phyloP scores from a whole-genome alignment of 805 yeast genomes.

The Wickerhamomyces sydowiorum region DNA sequence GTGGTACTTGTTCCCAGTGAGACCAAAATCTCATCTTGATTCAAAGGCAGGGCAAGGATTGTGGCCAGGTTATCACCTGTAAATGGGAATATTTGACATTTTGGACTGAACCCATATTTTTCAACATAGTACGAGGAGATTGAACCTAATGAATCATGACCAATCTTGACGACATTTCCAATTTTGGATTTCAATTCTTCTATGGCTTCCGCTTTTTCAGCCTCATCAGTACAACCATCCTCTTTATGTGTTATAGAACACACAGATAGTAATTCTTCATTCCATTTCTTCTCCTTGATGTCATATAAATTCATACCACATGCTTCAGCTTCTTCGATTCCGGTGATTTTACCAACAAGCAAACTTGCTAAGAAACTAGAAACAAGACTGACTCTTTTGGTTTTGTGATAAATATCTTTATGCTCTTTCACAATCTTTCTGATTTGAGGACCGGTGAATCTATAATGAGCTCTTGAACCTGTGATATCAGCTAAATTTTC shows the following conservation, averaged over 20 bases:
- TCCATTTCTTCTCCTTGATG: slow-evolving; percentile 48
- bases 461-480: slow-evolving; percentile 83
- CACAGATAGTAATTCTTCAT: slow-evolving; percentile 46
- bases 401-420: slow-evolving; percentile 46
- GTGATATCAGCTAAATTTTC: slow-evolving; percentile 56
- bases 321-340: slow-evolving; percentile 78
- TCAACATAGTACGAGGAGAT: slow-evolving; percentile 56
- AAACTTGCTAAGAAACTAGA: slow-evolving; percentile 75
- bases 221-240: slow-evolving; percentile 15
- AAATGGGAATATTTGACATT: slow-evolving; percentile 65
- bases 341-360: slow-evolving; percentile 56
- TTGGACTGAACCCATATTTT: slow-evolving; percentile 54
- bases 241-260: slow-evolving; percentile 26
- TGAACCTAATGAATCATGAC: slow-evolving; percentile 41
- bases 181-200: slow-evolving; percentile 42
- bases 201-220: slow-evolving; percentile 4
- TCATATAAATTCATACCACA: slow-evolving; percentile 93
- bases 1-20: slow-evolving; percentile 94
- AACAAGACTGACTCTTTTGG: slow-evolving; percentile 64
- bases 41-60: slow-evolving; percentile 72
- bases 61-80: slow-evolving; percentile 94
- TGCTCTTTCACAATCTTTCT: slow-evolving; percentile 55
- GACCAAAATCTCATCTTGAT: slow-evolving; percentile 69
- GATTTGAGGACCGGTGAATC: slow-evolving; percentile 92
- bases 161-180: slow-evolving; percentile 46